phyloP scores from a whole-genome alignment of 495 filamentous ascomycete genomes.

The Saxispiralis lemnorum region DNA sequence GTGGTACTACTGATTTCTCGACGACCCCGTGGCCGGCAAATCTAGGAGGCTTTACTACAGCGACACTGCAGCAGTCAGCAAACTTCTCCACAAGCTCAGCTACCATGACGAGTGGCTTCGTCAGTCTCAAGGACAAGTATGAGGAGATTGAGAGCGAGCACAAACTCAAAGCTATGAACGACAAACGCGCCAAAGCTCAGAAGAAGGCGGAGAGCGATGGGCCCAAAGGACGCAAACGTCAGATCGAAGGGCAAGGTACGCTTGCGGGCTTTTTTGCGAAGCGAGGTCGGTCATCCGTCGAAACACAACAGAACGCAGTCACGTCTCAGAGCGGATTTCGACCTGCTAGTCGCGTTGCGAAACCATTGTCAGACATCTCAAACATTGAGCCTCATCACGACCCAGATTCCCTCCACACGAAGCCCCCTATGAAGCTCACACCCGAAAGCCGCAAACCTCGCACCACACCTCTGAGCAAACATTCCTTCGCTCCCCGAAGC shows the following conservation, averaged over 20 bases:
- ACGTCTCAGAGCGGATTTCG: not conserved
- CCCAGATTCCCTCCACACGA: not conserved
- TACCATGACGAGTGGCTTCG: constrained; percentile 18
- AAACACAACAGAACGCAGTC: not conserved
- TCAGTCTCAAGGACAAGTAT: constrained; percentile 15
- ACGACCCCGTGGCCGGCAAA: constrained; percentile 3
- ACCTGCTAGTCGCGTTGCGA: not conserved
- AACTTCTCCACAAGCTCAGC: constrained; percentile 16
- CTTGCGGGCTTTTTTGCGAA: constrained; percentile 30
- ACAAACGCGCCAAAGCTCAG: constrained; percentile 11
- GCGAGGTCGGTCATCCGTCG: not conserved
- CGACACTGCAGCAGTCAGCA: constrained; percentile 16
- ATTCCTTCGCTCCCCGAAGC: not conserved
- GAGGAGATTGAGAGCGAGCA: constrained; percentile 17
- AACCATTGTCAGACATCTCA: constrained; percentile 13
- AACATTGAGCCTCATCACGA: constrained; percentile 5
- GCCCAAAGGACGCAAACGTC: constrained; percentile 14
- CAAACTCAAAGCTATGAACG: constrained; percentile 6
- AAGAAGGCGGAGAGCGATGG: not conserved
- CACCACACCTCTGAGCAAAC: constrained; percentile 10
- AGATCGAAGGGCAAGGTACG: constrained; percentile 28
- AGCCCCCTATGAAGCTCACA: not conserved
- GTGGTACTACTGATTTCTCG: constrained; percentile 3
- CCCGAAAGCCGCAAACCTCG: constrained; percentile 15
- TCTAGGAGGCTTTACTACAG: not conserved